phyloP scores from a whole-genome alignment of 257 asterid genomes.

The Solanum stenotomum region DNA sequence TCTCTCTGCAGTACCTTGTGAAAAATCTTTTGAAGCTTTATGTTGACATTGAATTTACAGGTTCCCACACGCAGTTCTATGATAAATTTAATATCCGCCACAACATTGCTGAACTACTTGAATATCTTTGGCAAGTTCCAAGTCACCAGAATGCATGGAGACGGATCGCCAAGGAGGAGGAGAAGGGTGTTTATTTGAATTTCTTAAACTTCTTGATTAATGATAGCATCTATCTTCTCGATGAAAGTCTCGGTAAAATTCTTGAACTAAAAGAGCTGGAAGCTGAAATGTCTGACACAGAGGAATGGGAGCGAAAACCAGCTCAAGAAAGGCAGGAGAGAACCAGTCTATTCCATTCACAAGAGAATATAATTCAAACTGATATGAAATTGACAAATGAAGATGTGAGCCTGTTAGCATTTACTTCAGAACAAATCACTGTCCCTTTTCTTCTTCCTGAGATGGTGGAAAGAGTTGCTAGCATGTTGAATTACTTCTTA shows the following conservation, averaged over 20 bases:
- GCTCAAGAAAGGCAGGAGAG: slow-evolving; percentile 96
- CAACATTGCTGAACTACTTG: slow-evolving; percentile 94
- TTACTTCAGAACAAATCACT: slow-evolving; percentile 92
- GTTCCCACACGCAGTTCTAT: slow-evolving; percentile 98
- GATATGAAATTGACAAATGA: slow-evolving; percentile 96
- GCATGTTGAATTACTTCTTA: slow-evolving; percentile 92
- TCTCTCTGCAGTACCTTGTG: slow-evolving; percentile 83
- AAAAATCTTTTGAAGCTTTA: slow-evolving; percentile 84
- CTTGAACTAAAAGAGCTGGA: slow-evolving; percentile 89
- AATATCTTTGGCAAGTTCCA: slow-evolving; percentile 96
- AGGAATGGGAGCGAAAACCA: slow-evolving; percentile 87
- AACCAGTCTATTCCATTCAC: slow-evolving; percentile 84
- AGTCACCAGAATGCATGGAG: slow-evolving; percentile 96
- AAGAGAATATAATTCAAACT: slow-evolving; percentile 92
- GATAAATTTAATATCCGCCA: slow-evolving; percentile 99
- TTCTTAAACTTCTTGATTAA: slow-evolving; percentile 84
- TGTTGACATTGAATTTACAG: slow-evolving; percentile 97
- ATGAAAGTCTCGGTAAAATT: slow-evolving; percentile 94
- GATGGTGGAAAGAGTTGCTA: slow-evolving; percentile 99
- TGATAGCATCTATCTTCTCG: slow-evolving; percentile 89
- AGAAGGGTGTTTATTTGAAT: slow-evolving; percentile 91
- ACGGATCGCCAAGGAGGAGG: slow-evolving; percentile 97
- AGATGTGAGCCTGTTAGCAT: slow-evolving; percentile 86
- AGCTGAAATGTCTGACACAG: slow-evolving; percentile 92
- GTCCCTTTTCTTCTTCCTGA: slow-evolving; percentile 87